These are phyloP conservation scores for Cyberlindnera misumaiensis DNA, from an alignment of 805 yeast genomes.

Conservation along the genomic window DNA sequence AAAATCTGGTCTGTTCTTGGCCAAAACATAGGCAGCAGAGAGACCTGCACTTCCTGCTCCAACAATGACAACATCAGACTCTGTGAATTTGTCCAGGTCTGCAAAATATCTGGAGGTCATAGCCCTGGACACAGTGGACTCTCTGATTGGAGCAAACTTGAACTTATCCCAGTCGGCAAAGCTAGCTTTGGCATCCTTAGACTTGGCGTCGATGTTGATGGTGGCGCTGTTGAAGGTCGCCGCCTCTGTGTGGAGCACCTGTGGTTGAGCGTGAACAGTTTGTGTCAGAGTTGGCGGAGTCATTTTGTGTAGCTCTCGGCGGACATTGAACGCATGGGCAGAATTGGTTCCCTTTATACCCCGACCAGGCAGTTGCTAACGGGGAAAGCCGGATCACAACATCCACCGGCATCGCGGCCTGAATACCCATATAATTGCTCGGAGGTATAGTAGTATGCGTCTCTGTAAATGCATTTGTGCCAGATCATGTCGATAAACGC, in stretches of 20 bases:
- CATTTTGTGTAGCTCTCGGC: background rate
- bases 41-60: slow-evolving; percentile 79
- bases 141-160: slow-evolving; percentile 66
- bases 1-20: slow-evolving; percentile 67
- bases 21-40: slow-evolving; percentile 68
- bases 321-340: no score
- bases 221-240: background rate
- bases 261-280: background rate
- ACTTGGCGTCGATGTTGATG: background rate
- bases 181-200: slow-evolving; percentile 1
- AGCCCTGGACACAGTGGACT: slow-evolving; percentile 73
- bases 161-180: slow-evolving; percentile 57
- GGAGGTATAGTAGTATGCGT: no score
- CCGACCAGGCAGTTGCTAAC: no score
- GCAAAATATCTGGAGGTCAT: slow-evolving; percentile 67
- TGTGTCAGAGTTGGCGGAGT: background rate
- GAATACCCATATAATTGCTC: no score
- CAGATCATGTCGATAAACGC: no score
- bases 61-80: slow-evolving; percentile 65
- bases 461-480: no score
- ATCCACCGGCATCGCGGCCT: no score
- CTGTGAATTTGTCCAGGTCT: slow-evolving; percentile 55
- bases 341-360: no score
- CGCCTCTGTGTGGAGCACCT: background rate
- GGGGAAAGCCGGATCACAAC: no score